Conservation (phyloP, 2,329 filamentous ascomycete genomes). For the Xylaria polymorpha region DNA sequence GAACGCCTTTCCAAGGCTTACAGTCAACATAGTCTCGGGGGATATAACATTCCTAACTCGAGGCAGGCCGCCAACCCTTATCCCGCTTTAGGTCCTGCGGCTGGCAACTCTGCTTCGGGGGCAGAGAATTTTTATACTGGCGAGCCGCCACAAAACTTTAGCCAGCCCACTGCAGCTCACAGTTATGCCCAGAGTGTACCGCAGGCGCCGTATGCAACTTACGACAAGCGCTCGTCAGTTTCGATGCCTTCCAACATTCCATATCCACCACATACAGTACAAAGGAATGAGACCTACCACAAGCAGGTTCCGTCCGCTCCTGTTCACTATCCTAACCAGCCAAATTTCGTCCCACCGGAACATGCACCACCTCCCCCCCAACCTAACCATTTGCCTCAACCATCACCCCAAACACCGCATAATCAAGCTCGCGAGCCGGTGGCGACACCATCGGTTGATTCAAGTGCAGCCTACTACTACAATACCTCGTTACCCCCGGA, state of each 20-base stretch:
- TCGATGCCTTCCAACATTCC: slow-evolving; percentile 56
- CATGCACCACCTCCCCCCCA: slow-evolving; percentile 42
- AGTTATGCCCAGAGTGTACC: slow-evolving; percentile 62
- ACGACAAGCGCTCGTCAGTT: slow-evolving; percentile 57
- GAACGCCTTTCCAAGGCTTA: slow-evolving; percentile 94
- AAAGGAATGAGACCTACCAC: slow-evolving; percentile 65
- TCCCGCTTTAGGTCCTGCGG: slow-evolving; percentile 72
- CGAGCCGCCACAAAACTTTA: slow-evolving; percentile 63
- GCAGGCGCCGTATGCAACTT: slow-evolving; percentile 59
- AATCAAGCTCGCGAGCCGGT: slow-evolving; percentile 49
- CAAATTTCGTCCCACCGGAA: slow-evolving; percentile 51
- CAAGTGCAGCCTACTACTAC: slow-evolving; percentile 70
- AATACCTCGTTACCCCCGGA: slow-evolving; percentile 54
- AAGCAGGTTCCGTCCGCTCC: slow-evolving; percentile 54
- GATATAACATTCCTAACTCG: slow-evolving; percentile 68
- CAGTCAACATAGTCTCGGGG: slow-evolving; percentile 78
- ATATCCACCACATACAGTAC: slow-evolving; percentile 59
- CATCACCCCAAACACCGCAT: slow-evolving; percentile 47
- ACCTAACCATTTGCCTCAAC: slow-evolving; percentile 46
- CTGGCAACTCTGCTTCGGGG: slow-evolving; percentile 60
- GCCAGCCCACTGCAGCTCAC: slow-evolving; percentile 62
- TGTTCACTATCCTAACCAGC: slow-evolving; percentile 53
- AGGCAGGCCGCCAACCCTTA: slow-evolving; percentile 73
- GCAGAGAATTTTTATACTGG: slow-evolving; percentile 87
- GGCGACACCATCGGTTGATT: slow-evolving; percentile 58